Evolutionary conservation across 805 yeast genomes (phyloP), one percentile per base, ranked within the genome.

Genomic region (Metschnikowia dekortorum): DNA sequence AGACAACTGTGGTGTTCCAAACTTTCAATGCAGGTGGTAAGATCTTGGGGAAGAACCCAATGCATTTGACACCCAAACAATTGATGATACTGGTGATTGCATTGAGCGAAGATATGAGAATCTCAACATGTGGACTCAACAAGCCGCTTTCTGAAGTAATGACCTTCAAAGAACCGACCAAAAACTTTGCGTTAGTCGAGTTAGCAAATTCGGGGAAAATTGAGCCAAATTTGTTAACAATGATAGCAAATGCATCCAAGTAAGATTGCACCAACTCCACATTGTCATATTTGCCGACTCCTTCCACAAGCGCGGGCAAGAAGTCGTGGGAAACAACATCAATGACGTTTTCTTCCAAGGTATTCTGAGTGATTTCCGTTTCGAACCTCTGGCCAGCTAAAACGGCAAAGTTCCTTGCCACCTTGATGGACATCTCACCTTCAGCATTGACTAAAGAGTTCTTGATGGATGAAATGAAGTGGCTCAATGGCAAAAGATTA

Each of bases 1-100:
- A 33, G 8, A 47, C 16, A 9, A 58, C 50, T 11, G 77, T 69
- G 8, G 65, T 56, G 30, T 77, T 73, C 69, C 87, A 85, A 36
- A 88, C 76, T 29, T 72, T 70, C 48, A 89, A 74, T 9, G 87
- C 73, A 11, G 89, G 88, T 13, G 90, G 89, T 53, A 94, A 80
- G 62, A 91, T 84, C 66, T 84, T 85, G 32, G 97, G 89, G 75
- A 90, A 87, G 61, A 77, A 80, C 6, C 96, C 91, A 62, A 94
- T 85, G 54, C 85, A 76, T 62, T 89, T 87, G 16, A 95, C 91
- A 47, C 99, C 99, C 42, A 91, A 67, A 26, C 83, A 79, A 47
- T 83, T 81, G 48, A 89, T 79, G 49, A 89, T 70, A 56, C 83
- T 82, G 50, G 88, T 82, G 53, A 89, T 79, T 51, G 85, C 83